Conservation (phyloP, 371 early-diverging fungal species). For the Syncephalastrum contaminatum region DNA sequence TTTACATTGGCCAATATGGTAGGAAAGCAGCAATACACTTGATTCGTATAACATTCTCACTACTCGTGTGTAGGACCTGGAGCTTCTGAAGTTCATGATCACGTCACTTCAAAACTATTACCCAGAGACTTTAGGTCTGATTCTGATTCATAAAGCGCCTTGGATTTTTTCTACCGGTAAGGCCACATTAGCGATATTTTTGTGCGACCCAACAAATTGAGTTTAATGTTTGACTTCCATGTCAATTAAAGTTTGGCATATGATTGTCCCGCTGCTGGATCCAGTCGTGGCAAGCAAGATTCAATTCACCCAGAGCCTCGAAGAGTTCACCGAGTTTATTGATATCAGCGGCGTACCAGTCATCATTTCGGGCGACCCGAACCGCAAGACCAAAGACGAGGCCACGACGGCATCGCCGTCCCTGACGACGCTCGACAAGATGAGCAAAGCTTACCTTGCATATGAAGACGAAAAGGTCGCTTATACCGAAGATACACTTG, state of each 20-base stretch:
- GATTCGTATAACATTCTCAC: not conserved
- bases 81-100: conserved; percentile 79
- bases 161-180: conserved; percentile 73
- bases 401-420: conserved; percentile 5
- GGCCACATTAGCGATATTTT: not conserved
- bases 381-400: conserved; percentile 29
- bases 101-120: conserved; percentile 84
- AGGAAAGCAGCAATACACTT: not conserved
- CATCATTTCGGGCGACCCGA: conserved; percentile 25
- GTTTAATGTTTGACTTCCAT: not conserved
- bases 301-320: conserved; percentile 64
- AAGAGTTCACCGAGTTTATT: conserved; percentile 66
- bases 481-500: not conserved
- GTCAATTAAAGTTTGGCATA: too few relatives aligned
- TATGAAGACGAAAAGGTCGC: conserved; percentile 11
- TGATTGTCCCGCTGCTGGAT: conserved; percentile 52
- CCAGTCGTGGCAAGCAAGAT: conserved; percentile 88
- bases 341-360: conserved; percentile 32
- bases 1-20: conserved; percentile 81
- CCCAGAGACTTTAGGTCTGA: conserved; percentile 85
- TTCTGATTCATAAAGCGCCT: conserved; percentile 82
- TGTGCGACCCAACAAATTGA: not conserved
- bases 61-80: conserved; percentile 56
- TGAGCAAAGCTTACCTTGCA: conserved; percentile 6
- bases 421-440: too few relatives aligned